Evolutionary conservation across 345 rosid genomes (phyloP).

Genomic region (Zanthoxylum bungeanum): DNA sequence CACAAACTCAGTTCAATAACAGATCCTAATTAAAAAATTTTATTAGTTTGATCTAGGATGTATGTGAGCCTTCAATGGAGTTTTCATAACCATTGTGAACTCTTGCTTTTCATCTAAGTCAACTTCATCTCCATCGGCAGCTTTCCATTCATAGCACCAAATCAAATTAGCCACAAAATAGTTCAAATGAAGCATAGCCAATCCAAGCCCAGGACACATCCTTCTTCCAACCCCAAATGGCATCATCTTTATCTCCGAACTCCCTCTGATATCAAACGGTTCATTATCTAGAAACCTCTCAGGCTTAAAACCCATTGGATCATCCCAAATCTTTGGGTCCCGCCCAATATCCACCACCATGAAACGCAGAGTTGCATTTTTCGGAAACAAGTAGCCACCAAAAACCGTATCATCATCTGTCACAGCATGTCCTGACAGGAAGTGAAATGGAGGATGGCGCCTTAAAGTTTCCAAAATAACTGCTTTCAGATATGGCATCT

Average conservation of each 20-base stretch:
- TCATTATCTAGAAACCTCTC: background rate
- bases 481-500: slow-evolving; percentile 10
- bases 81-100: slow-evolving; percentile 3
- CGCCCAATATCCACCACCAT: background rate
- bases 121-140: slow-evolving; percentile 9
- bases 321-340: background rate
- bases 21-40: too few species aligned
- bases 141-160: slow-evolving; percentile 5
- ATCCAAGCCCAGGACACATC: slow-evolving; percentile 11
- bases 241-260: slow-evolving; percentile 9
- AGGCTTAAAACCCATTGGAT: slow-evolving; percentile 8
- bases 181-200: slow-evolving; percentile 14
- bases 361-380: background rate
- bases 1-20: too few species aligned
- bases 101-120: background rate
- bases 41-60: background rate
- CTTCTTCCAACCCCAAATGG: slow-evolving; percentile 16
- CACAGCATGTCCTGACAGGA: background rate
- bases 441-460: slow-evolving; percentile 5
- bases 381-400: background rate
- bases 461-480: slow-evolving; percentile 5
- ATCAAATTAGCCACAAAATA: slow-evolving; percentile 7
- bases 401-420: background rate
- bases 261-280: slow-evolving; percentile 7
- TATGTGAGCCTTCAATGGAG: background rate